Percentiles rank a stretch among this genome's conserved stretches.
Conservation (phyloP, 805 yeast genomes). For the Nakazawaea ambrosiae region DNA sequence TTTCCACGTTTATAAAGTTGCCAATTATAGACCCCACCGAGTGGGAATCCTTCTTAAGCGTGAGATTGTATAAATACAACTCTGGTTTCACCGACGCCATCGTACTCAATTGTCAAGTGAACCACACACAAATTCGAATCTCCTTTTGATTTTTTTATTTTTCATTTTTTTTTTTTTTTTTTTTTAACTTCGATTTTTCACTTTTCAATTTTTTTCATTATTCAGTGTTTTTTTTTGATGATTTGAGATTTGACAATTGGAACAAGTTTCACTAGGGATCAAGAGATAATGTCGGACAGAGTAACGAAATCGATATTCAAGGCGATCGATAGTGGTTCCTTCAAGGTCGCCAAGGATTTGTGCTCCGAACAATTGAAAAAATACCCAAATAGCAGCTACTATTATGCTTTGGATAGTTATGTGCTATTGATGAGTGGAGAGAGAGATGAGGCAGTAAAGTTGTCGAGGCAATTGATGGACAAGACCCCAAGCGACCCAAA, state of each 20-base stretch:
- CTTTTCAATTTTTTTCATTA: not conserved
- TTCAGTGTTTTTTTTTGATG: not conserved
- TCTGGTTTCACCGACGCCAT: slow-evolving; percentile 20
- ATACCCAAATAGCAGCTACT: slow-evolving; percentile 51
- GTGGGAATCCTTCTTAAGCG: slow-evolving; percentile 56
- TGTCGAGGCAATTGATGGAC: slow-evolving; percentile 21
- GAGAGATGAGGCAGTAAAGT: slow-evolving; percentile 24
- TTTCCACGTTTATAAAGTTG: slow-evolving; percentile 40
- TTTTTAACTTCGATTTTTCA: not conserved
- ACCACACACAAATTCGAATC: no score
- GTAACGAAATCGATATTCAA: slow-evolving; percentile 24
- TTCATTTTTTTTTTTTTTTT: no score
- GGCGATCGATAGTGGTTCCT: slow-evolving; percentile 48
- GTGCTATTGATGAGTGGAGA: slow-evolving; percentile 28
- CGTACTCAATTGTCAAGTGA: no score
- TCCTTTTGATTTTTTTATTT: no score
- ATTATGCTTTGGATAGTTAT: slow-evolving; percentile 37
- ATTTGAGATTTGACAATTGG: not conserved
- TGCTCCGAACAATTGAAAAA: slow-evolving; percentile 41
- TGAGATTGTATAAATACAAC: slow-evolving; percentile 60
- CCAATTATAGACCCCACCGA: slow-evolving; percentile 57
- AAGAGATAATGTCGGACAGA: slow-evolving; percentile 23
- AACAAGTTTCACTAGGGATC: no score
- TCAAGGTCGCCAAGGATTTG: slow-evolving; percentile 42
- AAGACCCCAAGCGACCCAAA: slow-evolving; percentile 48